Percentiles rank a stretch among this genome's conserved stretches.
phyloP scores from a whole-genome alignment of 164 flowering plant species.

The Tetracentron sinense region DNA sequence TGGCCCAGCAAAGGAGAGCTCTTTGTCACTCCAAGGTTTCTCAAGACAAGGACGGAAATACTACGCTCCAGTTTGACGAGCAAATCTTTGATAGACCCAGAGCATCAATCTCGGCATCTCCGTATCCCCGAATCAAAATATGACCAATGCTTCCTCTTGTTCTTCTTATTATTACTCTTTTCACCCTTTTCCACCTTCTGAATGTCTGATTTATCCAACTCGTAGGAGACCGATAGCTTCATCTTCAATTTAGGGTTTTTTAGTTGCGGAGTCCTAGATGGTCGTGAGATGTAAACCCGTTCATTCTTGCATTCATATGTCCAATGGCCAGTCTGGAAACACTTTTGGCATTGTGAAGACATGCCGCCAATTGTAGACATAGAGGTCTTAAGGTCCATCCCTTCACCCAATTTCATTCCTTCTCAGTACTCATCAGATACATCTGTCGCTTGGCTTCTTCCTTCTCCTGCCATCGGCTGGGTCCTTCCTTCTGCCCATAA shows the following conservation, averaged over 20 bases:
- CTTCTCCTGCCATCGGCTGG: constrained; percentile 78
- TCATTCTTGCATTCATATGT: constrained; percentile 78
- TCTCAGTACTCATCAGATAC: constrained; percentile 82
- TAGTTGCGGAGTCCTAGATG: constrained; percentile 66
- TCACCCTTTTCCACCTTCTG: constrained; percentile 29
- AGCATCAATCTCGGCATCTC: too few relatives aligned
- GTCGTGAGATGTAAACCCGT: constrained; percentile 66
- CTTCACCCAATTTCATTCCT: constrained; percentile 63
- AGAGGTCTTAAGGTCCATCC: constrained; percentile 52
- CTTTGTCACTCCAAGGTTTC: too few relatives aligned
- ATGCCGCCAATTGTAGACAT: constrained; percentile 30
- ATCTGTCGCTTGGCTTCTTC: constrained; percentile 71
- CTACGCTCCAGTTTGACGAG: too few relatives aligned
- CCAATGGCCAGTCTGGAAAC: constrained; percentile 71
- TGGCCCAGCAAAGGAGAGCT: too few relatives aligned
- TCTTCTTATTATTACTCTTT: constrained; percentile 38
- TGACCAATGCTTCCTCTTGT: constrained; percentile 54
- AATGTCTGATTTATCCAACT: constrained; percentile 39
- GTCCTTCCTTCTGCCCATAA: constrained; percentile 81
- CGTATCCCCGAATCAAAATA: constrained; percentile 46
- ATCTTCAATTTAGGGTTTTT: constrained; percentile 61
- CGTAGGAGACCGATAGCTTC: constrained; percentile 32
- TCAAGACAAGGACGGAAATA: too few relatives aligned
- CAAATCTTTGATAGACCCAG: too few relatives aligned
- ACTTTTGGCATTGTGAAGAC: constrained; percentile 65